These are phyloP conservation scores for Phytophthora pseudosyringae DNA, from an alignment of 352 stramenopile genomes.

Conservation along the genomic window DNA sequence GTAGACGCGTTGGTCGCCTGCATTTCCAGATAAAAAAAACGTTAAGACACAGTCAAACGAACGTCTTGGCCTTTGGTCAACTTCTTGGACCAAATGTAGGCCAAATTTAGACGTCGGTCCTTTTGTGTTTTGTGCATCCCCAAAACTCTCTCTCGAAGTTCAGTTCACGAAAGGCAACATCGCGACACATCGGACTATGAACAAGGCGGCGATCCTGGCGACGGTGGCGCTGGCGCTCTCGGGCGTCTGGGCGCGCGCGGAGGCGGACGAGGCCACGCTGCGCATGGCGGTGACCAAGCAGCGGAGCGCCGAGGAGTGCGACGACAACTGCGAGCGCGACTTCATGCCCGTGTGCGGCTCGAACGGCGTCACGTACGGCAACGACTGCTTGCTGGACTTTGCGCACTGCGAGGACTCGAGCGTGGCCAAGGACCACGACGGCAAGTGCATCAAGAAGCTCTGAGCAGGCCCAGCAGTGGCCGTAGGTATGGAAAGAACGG, in stretches of 20 bases:
- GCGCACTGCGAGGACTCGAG: conserved; percentile 41
- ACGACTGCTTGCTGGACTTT: conserved; percentile 59
- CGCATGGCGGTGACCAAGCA: background rate
- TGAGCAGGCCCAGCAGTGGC: background rate
- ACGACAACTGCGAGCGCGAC: conserved; percentile 43
- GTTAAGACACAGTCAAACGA: too few relatives aligned
- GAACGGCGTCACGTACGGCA: conserved; percentile 62
- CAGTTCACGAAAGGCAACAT: conserved; percentile 13
- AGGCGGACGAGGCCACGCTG: conserved; percentile 22
- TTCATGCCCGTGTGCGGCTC: conserved; percentile 65
- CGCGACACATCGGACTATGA: conserved; percentile 22
- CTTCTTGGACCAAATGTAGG: conserved; percentile 2
- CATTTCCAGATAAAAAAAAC: conserved; percentile 26
- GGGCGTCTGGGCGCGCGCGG: conserved; percentile 1
- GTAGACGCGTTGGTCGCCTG: conserved; percentile 15
- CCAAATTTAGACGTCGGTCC: background rate
- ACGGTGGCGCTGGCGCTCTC: conserved; percentile 14
- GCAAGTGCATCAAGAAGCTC: conserved; percentile 40
- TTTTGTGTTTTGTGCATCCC: background rate
- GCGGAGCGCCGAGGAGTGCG: conserved; percentile 31
- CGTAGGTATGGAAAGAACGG: background rate
- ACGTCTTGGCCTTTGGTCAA: background rate
- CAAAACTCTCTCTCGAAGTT: conserved; percentile 1
- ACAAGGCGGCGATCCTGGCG: conserved; percentile 11
- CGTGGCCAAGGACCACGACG: conserved; percentile 34